Evolutionary conservation across 768 basidiomycete species (phyloP).

Genomic region (Suillus spraguei): DNA sequence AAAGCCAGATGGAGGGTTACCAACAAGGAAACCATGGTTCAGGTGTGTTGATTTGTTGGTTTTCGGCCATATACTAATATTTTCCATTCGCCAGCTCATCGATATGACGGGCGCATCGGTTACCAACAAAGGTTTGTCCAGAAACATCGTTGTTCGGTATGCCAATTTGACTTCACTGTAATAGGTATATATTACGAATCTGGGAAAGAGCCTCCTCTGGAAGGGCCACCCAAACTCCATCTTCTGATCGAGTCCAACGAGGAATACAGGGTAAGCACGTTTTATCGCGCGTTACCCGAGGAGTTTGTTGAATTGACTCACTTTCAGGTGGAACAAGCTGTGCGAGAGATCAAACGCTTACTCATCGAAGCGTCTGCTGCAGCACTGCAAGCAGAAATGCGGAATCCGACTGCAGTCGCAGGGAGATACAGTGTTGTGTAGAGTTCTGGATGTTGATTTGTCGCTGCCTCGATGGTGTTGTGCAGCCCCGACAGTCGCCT

Average conservation of each 20-base stretch:
- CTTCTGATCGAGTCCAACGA: conserved; percentile 97
- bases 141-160: conserved; percentile 1
- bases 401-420: conserved; percentile 73
- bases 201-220: conserved; percentile 90
- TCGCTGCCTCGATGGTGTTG: conserved; percentile 1
- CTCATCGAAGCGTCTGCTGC: conserved; percentile 94
- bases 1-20: conserved; percentile 99
- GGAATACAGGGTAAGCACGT: conserved; percentile 77
- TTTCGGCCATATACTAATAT: conserved; percentile 10
- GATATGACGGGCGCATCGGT: conserved; percentile 98
- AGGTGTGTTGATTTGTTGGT: conserved; percentile 47
- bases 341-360: conserved; percentile 92
- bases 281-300: background rate
- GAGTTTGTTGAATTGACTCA: conserved; percentile 1
- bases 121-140: conserved; percentile 85
- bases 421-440: conserved; percentile 84
- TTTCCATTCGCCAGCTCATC: conserved; percentile 60
- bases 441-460: conserved; percentile 2
- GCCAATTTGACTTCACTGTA: background rate
- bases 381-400: conserved; percentile 86
- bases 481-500: conserved; percentile 1
- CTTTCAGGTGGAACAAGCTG: conserved; percentile 86
- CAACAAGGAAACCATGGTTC: conserved; percentile 99
- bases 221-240: conserved; percentile 95
- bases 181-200: conserved; percentile 90